Evolutionary conservation across 2,329 filamentous ascomycete genomes (phyloP), one percentile per base, ranked within the genome.

Genomic region (Xylaria sp.): DNA sequence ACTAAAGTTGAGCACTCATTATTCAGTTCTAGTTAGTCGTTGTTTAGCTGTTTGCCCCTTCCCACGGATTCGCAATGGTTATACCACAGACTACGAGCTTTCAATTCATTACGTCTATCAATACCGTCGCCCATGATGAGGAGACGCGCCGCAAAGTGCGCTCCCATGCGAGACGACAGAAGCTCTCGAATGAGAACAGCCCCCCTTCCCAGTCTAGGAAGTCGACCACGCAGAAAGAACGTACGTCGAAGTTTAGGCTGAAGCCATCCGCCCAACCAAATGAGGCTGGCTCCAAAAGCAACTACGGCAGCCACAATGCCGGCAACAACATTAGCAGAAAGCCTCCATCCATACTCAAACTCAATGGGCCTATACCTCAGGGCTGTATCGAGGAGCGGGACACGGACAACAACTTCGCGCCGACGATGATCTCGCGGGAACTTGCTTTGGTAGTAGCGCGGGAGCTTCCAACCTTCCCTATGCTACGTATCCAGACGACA

Each of bases 101-200:
- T 46, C 77, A 78, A 63, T 78, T 78, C 72, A 78, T 78, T 39
- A 78, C 77, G 32, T 78, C 77, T 25, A 78, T 78, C 68, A 78
- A 78, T 65, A 78, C 76, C 13, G 77, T 78, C 56, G 71, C 73
- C 48, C 76, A 77, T 56, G 76, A 78, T 71, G 77, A 77, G n/a
- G 77, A 78, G 66, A 78, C 77, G 28, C 76, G 77, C 46, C 76
- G 76, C n/a, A 76, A 72, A 59, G 77, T 78, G 48, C 76, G 77
- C 20, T 78, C 77, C 30, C 77, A 78, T 64, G 77, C 77, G 15
- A 66, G 77, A 48, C 73, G 77, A 45, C 77, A 78, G 64, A 78
- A 77, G 68, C 72, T 78, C 23, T 72, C 77, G 9, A 75, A 68
- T 52, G 72, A 73, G 20, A 70, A 69, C 59, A 73, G 66, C 12